Evolutionary conservation across 2,329 filamentous ascomycete genomes (phyloP), one percentile per base, ranked within the genome.

Genomic region (Dactylellina parvicollis): DNA sequence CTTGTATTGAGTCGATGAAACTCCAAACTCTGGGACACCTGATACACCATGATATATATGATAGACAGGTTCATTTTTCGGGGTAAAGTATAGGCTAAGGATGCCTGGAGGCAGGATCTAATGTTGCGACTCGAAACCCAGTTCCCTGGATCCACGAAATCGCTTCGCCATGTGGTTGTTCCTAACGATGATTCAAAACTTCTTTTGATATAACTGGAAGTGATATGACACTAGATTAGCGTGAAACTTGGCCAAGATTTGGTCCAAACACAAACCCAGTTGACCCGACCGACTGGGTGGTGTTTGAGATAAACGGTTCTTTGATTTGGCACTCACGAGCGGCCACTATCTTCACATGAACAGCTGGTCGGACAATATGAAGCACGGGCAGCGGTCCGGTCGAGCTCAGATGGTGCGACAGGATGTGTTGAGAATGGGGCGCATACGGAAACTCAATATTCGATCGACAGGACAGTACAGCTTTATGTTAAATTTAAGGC

Each of bases 161-260:
- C 59, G 59, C 47, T 50, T 59, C 47, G 62, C 62, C 54, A 66
- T 57, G 40, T 66, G 50, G 22, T 49, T 47, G n/a, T 40, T 40
- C 28, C 22, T 42, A 32, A 50, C 59, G 47, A 54, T 46, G 28
- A 16, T 49, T 18, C 16, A 32, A 20, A 24, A 24, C 10, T 16
- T 18, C 8, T 9, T 32, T 14, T 30, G 36, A 54, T 47, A 57
- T 50, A 49, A 38, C 47, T 28, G 32, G 22, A 16, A 40, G 57
- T 26, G 14, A 28, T 20, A 22, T 9, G 18, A n/a, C 32, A n/a
- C 52, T 62, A 52, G 57, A 46, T 59, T 72, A 72, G 66, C 67
- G 67, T 72, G 67, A 72, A 72, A 72, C 67, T 32, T 18, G n/a
- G 42, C 57, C 42, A 55, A 54, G 44, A 52, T 10, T 34, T 47